Evolutionary conservation across 139 green algal genomes (phyloP), one percentile per base, ranked within the genome.

Genomic region (Pleodorina starrii): DNA sequence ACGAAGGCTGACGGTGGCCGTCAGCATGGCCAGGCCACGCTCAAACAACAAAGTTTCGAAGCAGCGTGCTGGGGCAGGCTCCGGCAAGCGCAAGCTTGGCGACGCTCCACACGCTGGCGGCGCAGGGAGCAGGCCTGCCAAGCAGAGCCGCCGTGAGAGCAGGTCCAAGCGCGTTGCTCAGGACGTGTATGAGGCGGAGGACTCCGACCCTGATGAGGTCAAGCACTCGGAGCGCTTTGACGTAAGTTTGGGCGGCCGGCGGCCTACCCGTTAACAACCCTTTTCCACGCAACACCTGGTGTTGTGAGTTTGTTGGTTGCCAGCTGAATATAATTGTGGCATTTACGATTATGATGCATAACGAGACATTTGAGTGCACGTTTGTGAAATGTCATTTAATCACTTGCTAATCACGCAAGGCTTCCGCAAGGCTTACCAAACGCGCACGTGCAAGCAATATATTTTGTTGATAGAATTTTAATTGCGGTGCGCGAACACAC

Each of bases 111-210:
- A 42, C 9, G 50, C 19, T 9, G 60, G 82, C 60, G 82, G 44
- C 63, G 42, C 19, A 1, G 66, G 32, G 5, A 63, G 66, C 7
- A 38, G 66, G 17, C 82, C 66, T 17, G 66, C 66, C 7, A 79
- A 79, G 66, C 44, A 68, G 12, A 79, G 60, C 19, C 82, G 82
- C 1, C 63, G 43, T 1, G 82, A 88, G 66, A 44, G 66, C 44
- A 36, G 21, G 19, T 9, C 44, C 0, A 77, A 46, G 44, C 32
- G 19, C 0, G 1, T 40, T 21, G 84, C 60, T 25, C 10, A 11
- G 38, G 94, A 96, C 42, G 68, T 96, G 0, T 97, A 93, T 79
- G 93, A 97, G 46, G 95, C 93, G 12, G 93, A 95, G 42, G 92
- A 96, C 54, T 92, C 78, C 0, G 92, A 95, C 35, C 84, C 90